Evolutionary conservation across 306 rosid genomes (phyloP), one percentile per base, ranked within the genome.

Genomic region (Fagus crenata): DNA sequence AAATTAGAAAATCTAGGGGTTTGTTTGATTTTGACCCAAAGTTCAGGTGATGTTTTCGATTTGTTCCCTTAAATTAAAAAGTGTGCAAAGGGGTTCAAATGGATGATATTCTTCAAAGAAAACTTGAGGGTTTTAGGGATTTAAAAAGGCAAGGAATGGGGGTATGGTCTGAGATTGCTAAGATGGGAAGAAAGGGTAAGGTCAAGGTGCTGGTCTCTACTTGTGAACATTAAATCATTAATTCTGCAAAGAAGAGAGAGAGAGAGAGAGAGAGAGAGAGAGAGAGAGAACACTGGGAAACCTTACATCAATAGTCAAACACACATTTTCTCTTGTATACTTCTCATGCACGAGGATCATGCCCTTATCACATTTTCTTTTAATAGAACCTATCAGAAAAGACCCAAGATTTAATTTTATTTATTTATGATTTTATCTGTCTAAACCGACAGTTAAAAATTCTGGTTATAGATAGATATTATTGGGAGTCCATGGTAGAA

Each of bases 401-500:
- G 6, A 17, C 22, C n/a, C 3, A 33, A 63, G 18, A 15, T 6
- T 63, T 35, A 63, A 6, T 63, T 35, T 63, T 2, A 33, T 63
- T 33, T 37, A 11, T 39, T 39, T 17, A 6, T 65, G 70, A 36
- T 36, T 39, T 65, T 65, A 49, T 37, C 28, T 32, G 0, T 63
- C 4, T 6, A 49, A 77, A 53, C 61, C 13, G 40, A 72, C 78
- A 42, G 46, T 49, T 72, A 36, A 33, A 2, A 13, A 11, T 73
- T 73, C 60, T 54, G 51, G 56, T 1, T 53, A 79, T 51, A 41
- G 41, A 49, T 65, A 68, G 71, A 41, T 67, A 11, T 53, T 39
- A 13, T 28, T 58, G 51, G 46, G 56, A 37, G 58, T 67, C 53
- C 55, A 35, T 68, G 17, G 70, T 78, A 49, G 61, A 56, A 35